phyloP scores from a whole-genome alignment of 495 filamentous ascomycete genomes.

The Cercophora samala region DNA sequence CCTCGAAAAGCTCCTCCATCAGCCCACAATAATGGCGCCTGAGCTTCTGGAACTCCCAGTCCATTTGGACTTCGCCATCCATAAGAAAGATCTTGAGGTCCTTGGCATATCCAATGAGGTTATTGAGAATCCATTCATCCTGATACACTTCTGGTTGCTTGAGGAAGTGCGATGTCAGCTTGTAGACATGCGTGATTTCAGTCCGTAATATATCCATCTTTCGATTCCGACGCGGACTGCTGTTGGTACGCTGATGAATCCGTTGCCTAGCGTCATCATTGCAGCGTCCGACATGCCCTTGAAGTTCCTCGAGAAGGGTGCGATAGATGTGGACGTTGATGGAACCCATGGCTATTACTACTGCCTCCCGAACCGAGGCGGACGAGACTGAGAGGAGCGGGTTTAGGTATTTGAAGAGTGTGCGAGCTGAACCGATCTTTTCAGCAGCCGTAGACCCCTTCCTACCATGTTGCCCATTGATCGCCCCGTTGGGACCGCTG shows the following conservation, averaged over 20 bases:
- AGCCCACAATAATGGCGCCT: slow-evolving; percentile 91
- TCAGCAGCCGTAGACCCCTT: slow-evolving; percentile 75
- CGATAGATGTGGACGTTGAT: slow-evolving; percentile 96
- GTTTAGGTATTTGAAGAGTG: slow-evolving; percentile 85
- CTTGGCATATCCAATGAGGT: slow-evolving; percentile 84
- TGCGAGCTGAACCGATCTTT: slow-evolving; percentile 82
- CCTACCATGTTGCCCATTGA: slow-evolving; percentile 73
- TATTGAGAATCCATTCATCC: slow-evolving; percentile 90
- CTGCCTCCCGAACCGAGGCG: slow-evolving; percentile 76
- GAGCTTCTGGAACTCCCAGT: slow-evolving; percentile 93
- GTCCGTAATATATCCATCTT: slow-evolving; percentile 83
- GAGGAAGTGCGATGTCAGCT: slow-evolving; percentile 88
- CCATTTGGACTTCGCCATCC: slow-evolving; percentile 89
- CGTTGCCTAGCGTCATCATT: slow-evolving; percentile 87
- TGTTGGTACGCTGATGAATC: slow-evolving; percentile 75
- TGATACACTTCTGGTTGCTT: slow-evolving; percentile 72
- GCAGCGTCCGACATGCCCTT: slow-evolving; percentile 73
- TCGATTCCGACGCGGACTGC: slow-evolving; percentile 68
- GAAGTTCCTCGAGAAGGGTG: slow-evolving; percentile 83
- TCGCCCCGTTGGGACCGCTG: slow-evolving; percentile 53
- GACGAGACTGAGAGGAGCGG: slow-evolving; percentile 77
- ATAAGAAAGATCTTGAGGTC: slow-evolving; percentile 91
- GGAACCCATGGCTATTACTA: slow-evolving; percentile 87
- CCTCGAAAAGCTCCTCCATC: slow-evolving; percentile 88
- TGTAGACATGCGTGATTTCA: slow-evolving; percentile 93